Conservation (phyloP, 78 protist species). For the Dictyostelium brefeldianum region DNA sequence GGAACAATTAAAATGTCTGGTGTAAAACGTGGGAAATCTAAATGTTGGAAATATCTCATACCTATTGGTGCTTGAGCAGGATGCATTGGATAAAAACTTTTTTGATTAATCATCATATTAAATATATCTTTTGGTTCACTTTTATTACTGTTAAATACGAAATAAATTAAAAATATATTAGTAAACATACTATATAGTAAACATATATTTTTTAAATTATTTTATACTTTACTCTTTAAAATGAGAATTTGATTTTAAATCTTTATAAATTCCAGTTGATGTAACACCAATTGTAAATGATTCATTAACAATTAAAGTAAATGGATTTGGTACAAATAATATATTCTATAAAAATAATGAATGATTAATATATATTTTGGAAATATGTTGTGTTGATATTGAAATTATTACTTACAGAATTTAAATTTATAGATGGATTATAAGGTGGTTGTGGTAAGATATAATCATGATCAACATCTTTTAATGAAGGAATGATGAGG, state of each 20-base stretch:
- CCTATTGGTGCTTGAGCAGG: constrained; percentile 64
- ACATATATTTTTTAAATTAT: too few relatives aligned
- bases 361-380: too few relatives aligned
- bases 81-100: constrained; percentile 53
- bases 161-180: too few relatives aligned
- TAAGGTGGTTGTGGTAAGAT: constrained; percentile 85
- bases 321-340: constrained; percentile 65
- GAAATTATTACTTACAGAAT: too few relatives aligned
- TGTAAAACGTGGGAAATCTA: constrained; percentile 49
- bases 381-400: neutral
- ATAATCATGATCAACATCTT: constrained; percentile 56
- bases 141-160: neutral
- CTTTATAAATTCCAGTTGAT: constrained; percentile 7
- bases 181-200: too few relatives aligned
- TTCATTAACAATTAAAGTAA: constrained; percentile 36
- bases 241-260: neutral
- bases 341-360: constrained; percentile 8
- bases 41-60: neutral
- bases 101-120: constrained; percentile 46
- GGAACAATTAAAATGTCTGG: constrained; percentile 47
- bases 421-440: neutral
- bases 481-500: constrained; percentile 75
- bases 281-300: constrained; percentile 56
- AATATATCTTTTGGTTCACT: constrained; percentile 20
- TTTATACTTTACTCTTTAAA: neutral